Conservation (phyloP, 169 alveolate genomes). For the Pseudocohnilembus persalinus region DNA sequence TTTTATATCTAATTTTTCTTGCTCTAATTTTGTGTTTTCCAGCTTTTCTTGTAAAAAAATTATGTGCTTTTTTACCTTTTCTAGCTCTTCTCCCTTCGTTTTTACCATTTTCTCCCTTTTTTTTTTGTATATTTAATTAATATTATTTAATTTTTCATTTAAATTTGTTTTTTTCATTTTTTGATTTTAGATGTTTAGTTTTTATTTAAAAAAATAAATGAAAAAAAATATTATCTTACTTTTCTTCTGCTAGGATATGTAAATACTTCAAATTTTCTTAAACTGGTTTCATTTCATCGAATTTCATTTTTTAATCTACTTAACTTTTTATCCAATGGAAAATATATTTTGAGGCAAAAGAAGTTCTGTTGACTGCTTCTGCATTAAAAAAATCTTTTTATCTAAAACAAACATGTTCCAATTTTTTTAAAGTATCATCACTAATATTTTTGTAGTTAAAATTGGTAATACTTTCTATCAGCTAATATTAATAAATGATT, state of each 20-base stretch:
- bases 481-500: no score
- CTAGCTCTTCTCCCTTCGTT: background rate
- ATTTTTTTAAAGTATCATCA: slow-evolving; percentile 18
- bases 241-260: slow-evolving; percentile 72
- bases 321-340: slow-evolving; percentile 87
- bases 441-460: slow-evolving; percentile 83
- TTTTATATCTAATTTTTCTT: background rate
- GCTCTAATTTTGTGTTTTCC: background rate
- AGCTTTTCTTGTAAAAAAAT: no score
- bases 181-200: no score
- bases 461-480: slow-evolving; percentile 79
- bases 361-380: slow-evolving; percentile 30
- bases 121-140: no score
- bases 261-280: slow-evolving; percentile 59
- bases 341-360: slow-evolving; percentile 38
- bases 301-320: slow-evolving; percentile 83
- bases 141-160: no score
- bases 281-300: slow-evolving; percentile 69
- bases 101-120: no score
- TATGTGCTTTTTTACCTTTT: background rate
- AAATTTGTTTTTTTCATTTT: no score
- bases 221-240: background rate
- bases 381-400: slow-evolving; percentile 54
- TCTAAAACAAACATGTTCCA: slow-evolving; percentile 51
- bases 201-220: no score